Evolutionary conservation across 2,329 filamentous ascomycete genomes (phyloP), one percentile per base, ranked within the genome.

Genomic region (Corinectria fuckeliana): DNA sequence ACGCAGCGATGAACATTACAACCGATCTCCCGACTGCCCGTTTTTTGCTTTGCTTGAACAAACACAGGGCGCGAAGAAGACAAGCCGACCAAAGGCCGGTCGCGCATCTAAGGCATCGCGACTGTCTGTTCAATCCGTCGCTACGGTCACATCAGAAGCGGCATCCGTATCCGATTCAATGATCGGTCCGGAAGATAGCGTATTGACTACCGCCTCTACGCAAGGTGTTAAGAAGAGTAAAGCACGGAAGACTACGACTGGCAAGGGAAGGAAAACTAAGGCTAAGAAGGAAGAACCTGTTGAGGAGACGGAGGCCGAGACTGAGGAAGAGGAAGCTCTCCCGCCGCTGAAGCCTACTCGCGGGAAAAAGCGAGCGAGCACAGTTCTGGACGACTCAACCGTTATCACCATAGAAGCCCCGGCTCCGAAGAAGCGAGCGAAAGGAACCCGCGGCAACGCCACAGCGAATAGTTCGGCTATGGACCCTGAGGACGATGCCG

Each of bases 1-100:
- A 44, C 26, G 58, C 4, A 94, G 91, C 72, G 88, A 96, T 61
- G 95, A 99, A 73, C 95, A 99, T 73, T 87, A 88, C 69, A 88
- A 86, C 54, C 88, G 95, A 67, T 90, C 89, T 1, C 86, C 92
- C 0, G 82, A 89, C 21, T 99, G 95, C 72, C 82, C 87, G 13
- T 98, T 96, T 78, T 98, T 98, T 72, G 77, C 81, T 1, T 84
- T 96, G 25, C 82, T 85, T 23, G 85, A 81, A 70, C 82, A 83
- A 68, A 78, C 85, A 69, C 82, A 79, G 66, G 74, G 77, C 26
- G 70, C 78, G 25, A 90, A 90, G 77, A 84, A 85, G 63, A 74
- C 82, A 10, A 74, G 74, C 48, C 82, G 71, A 78, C 82, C 75
- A 79, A 90, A 81, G 72, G 77, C 71, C 74, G 85, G 76, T 13